A percentile compares a stretch with the other conserved stretches of the same genome.
Evolutionary conservation across 176 grass and related monocot species (phyloP).

Genomic region (Ensete glaucum): DNA sequence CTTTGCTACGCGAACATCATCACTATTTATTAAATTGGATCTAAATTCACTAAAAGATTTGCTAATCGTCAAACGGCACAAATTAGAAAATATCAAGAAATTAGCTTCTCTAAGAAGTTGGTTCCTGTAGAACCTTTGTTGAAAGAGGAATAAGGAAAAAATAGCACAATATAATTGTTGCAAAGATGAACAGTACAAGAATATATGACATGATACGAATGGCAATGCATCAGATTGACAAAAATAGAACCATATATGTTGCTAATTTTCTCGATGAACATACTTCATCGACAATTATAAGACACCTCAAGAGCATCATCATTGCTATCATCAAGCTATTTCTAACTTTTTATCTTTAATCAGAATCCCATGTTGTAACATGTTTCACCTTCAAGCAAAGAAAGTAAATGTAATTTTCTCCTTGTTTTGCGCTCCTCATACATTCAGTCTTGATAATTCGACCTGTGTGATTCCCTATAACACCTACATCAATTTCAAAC

Average conservation of each 20-base stretch:
- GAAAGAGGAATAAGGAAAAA: neutral
- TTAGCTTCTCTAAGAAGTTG: neutral
- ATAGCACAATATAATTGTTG: neutral
- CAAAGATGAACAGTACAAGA: neutral
- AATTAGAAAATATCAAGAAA: neutral
- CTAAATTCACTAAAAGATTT: neutral
- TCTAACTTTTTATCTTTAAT: neutral
- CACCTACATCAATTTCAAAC: neutral
- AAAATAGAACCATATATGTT: neutral
- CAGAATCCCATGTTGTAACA: neutral
- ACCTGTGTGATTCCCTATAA: neutral
- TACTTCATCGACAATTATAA: neutral
- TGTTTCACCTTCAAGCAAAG: neutral
- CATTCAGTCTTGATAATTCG: neutral
- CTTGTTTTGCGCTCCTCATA: neutral
- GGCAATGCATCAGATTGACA: neutral
- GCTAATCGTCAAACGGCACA: neutral
- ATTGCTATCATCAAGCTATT: neutral
- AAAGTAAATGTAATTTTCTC: neutral
- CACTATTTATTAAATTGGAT: constrained; percentile 4
- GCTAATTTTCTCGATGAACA: neutral
- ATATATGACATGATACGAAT: neutral
- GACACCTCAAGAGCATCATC: neutral
- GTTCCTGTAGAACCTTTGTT: neutral
- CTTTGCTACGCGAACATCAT: neutral